Evolutionary conservation across 2,329 filamentous ascomycete species (phyloP), one percentile per base, ranked within the genome.

Genomic region (Malbranchea zuffiana): DNA sequence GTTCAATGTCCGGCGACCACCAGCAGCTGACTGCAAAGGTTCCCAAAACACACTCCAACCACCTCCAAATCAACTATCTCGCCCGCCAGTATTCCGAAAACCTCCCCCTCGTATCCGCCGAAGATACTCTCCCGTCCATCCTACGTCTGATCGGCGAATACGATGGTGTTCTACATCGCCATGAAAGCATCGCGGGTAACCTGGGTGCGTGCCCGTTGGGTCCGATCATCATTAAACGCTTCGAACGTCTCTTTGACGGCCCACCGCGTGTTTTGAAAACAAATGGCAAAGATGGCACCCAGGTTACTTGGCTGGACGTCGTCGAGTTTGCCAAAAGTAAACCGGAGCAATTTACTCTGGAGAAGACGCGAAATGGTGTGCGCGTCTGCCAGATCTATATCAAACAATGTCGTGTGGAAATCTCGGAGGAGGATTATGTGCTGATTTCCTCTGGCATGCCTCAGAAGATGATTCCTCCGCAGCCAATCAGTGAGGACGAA

Each of bases 141-240:
- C 61, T 90, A 31, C 67, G 73, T 26, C 68, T 87, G 44, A 74
- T 93, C 41, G 72, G 72, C 52, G 79, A 86, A 49, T 93, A 93
- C 59, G 83, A 87, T 71, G 84, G 78, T 46, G 82, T 90, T 11
- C 67, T 93, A 35, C 82, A 83, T 50, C 76, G 83, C 38, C 82
- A 88, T 56, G 85, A 94, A 62, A 88, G 82, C 57, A 75, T 93
- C 50, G 86, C 85, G 31, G 80, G 81, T 40, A 88, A 85, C 51
- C 69, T 94, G 17, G 85, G 85, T 49, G 85, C 83, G 38, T 82
- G 84, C 47, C 78, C 87, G 12, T 74, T 86, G 1, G 84, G 82
- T 0, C 83, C 84, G 16, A 83, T 87, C 35, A 64, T 93, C 44
- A 75, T 93, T 50, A 86, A 86, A 60, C 80, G 83, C 27, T 85